Evolutionary conservation across 1,284 basidiomycete species (phyloP), one percentile per base, ranked within the genome.

Genomic region (Ustilago vetiveriae): DNA sequence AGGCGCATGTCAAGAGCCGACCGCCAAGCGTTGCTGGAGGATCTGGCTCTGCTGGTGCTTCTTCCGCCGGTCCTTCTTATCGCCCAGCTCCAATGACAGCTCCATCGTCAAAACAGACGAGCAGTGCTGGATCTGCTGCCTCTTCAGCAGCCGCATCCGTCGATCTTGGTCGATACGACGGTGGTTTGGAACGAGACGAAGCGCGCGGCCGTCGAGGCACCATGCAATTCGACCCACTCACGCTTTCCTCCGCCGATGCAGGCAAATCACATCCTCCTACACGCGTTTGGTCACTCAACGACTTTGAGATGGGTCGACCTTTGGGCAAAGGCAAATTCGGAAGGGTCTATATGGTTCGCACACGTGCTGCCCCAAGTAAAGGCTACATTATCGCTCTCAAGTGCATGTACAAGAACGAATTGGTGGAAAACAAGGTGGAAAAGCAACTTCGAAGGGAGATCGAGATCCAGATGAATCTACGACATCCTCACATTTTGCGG

Each of bases 261-360:
- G 43, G 38, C 24, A 57, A 59, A 37, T 30, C 40, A 14, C 67
- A 75, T 47, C 75, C 75, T 6, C 78, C 79, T 2, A 81, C 76
- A 8, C 70, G 75, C 1, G 71, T 90, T 76, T 95, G 92, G 92
- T 88, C 86, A 37, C 85, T 98, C 9, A 87, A 88, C 63, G 87
- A 90, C 52, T 98, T 99, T 79, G 92, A 97, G 72, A 95, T 98
- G 72, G 96, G 96, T 13, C 88, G 93, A 9, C 93, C 94, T 3
- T 87, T 99, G 0, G 96, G 96, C 24, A 98, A 98, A 82, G 96
- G 96, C 60, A 98, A 98, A 84, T 99, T 98, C 76, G 96, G 96
- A 0, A 91, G 94, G 0, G 96, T 99, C 23, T 98, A 98, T 86
- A 94, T 98, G 88, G 94, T 96, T 36, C 89, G 95, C 46, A 98